Evolutionary conservation across 495 filamentous ascomycete species (phyloP).

Genomic region (Penicillium verhagenii): DNA sequence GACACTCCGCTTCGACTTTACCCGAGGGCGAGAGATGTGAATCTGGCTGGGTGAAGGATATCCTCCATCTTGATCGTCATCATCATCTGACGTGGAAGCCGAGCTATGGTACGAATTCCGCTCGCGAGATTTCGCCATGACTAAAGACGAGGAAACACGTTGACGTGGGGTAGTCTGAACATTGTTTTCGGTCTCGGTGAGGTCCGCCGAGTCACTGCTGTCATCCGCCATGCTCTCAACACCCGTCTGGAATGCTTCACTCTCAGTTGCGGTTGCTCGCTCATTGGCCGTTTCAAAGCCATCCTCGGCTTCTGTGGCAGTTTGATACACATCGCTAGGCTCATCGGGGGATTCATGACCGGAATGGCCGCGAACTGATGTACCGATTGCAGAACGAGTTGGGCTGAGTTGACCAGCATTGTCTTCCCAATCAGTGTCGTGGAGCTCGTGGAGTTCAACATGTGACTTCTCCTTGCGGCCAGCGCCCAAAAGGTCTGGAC

Average conservation of each 20-base stretch:
- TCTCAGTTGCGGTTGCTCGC: constrained; percentile 71
- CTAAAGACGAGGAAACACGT: constrained; percentile 41
- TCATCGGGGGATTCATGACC: constrained; percentile 34
- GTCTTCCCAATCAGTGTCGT: constrained; percentile 89
- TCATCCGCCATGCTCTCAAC: constrained; percentile 77
- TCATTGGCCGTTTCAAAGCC: constrained; percentile 83
- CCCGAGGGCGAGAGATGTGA: constrained; percentile 65
- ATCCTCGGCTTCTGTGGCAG: constrained; percentile 80
- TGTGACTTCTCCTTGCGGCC: constrained; percentile 74
- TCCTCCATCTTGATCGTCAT: constrained; percentile 58
- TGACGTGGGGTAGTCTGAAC: constrained; percentile 45
- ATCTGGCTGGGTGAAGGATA: constrained; percentile 61
- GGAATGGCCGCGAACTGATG: constrained; percentile 16
- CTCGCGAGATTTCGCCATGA: constrained; percentile 50
- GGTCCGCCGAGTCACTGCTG: constrained; percentile 64
- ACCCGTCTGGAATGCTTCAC: constrained; percentile 91
- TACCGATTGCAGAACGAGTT: constrained; percentile 26
- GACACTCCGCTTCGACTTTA: constrained; percentile 64
- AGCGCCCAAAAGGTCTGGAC: constrained; percentile 73
- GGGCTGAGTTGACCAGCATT: constrained; percentile 55
- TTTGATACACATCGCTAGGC: constrained; percentile 73
- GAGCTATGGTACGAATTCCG: constrained; percentile 78
- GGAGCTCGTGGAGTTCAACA: constrained; percentile 54
- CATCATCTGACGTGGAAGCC: constrained; percentile 83
- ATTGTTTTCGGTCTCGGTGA: constrained; percentile 83